These are phyloP conservation scores for Sonneratia caseolaris DNA, from an alignment of 345 rosid species.

Conservation along the genomic window DNA sequence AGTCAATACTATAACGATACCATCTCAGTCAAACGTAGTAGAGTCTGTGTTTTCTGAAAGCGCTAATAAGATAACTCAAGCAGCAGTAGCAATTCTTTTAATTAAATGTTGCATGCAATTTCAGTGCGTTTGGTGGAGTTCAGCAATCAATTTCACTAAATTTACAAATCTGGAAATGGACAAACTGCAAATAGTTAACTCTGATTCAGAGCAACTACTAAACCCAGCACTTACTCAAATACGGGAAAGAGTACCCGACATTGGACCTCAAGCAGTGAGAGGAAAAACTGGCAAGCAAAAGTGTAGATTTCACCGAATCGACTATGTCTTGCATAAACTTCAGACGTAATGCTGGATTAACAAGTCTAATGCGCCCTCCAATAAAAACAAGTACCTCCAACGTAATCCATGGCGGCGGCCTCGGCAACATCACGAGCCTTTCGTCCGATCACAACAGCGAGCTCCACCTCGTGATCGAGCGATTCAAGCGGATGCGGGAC, in stretches of 20 bases:
- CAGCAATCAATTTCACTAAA: no score
- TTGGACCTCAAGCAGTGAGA: not conserved
- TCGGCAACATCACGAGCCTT: constrained; percentile 81
- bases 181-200: no score
- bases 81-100: not conserved
- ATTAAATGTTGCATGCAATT: not conserved
- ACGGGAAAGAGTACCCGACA: not conserved
- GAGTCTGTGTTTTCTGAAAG: not conserved
- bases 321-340: not conserved
- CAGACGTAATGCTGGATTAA: not conserved
- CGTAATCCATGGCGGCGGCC: constrained; percentile 68
- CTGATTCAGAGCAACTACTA: not conserved
- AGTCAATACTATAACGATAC: not conserved
- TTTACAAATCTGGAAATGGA: no score
- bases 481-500: constrained; percentile 65
- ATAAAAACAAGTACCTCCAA: constrained; percentile 43
- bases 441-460: constrained; percentile 68
- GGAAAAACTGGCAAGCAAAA: no score
- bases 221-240: not conserved
- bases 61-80: not conserved
- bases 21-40: not conserved
- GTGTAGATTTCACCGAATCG: no score
- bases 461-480: constrained; percentile 91
- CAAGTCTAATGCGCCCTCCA: not conserved
- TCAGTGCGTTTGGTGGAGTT: not conserved